phyloP scores from a whole-genome alignment of 164 flowering plant species.

The Malania oleifera region DNA sequence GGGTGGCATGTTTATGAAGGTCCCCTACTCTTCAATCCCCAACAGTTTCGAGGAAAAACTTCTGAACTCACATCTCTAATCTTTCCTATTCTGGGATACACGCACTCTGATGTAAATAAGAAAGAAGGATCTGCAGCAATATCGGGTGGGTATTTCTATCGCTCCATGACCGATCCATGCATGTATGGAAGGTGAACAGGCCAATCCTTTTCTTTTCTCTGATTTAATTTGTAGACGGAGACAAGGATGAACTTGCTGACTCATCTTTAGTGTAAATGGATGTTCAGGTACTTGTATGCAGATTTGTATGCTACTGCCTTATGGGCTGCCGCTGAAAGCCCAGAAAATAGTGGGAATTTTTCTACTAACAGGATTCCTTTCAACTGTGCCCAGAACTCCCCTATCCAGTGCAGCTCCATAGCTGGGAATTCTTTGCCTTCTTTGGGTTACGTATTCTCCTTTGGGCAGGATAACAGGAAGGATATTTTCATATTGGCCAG shows the following conservation, averaged over 20 bases:
- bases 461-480: constrained; percentile 42
- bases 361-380: constrained; percentile 24
- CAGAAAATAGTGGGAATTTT: constrained; percentile 45
- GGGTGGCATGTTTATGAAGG: constrained; percentile 36
- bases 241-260: not conserved
- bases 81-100: constrained; percentile 27
- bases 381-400: constrained; percentile 44
- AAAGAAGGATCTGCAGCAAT: constrained; percentile 47
- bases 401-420: constrained; percentile 29
- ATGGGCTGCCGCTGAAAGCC: constrained; percentile 52
- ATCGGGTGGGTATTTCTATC: constrained; percentile 42
- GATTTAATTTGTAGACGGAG: not conserved
- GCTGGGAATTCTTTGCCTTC: constrained; percentile 33
- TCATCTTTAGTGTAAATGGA: not conserved
- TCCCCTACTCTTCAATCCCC: constrained; percentile 10
- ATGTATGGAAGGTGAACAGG: constrained; percentile 36
- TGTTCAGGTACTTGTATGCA: constrained; percentile 43
- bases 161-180: constrained; percentile 45
- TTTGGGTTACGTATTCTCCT: constrained; percentile 39
- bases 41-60: constrained; percentile 2
- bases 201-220: not conserved
- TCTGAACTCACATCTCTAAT: not conserved
- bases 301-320: constrained; percentile 40
- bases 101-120: constrained; percentile 40
- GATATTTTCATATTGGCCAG: constrained; percentile 35